phyloP scores from a whole-genome alignment of 176 grass and related monocot genomes.

The Rhipidocladum racemiflorum region DNA sequence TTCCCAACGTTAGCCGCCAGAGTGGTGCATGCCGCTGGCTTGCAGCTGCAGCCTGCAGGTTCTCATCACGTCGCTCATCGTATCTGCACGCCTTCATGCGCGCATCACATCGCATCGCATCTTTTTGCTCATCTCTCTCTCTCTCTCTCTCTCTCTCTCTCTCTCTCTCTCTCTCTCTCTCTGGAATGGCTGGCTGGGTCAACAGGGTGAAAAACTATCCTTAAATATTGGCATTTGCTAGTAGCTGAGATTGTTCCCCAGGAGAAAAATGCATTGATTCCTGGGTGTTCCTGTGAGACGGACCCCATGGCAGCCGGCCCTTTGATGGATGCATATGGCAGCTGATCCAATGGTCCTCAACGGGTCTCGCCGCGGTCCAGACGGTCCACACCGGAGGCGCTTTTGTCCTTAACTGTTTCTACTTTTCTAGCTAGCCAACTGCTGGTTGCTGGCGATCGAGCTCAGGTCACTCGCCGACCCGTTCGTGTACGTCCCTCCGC shows the following conservation, averaged over 20 bases:
- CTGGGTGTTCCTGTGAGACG: not conserved
- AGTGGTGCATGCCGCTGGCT: conserved; percentile 24
- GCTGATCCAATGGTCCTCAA: not conserved
- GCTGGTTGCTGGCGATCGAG: not conserved
- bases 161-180: not conserved
- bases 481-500: not conserved
- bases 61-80: conserved; percentile 34
- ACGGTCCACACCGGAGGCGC: not conserved
- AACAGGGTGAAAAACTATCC: conserved; percentile 23
- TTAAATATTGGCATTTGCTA: not conserved
- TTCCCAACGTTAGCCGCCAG: conserved; percentile 38
- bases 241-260: not conserved
- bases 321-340: not conserved
- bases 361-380: not conserved
- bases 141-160: not conserved
- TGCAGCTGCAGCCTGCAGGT: not conserved
- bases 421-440: not conserved
- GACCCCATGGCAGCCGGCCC: not conserved
- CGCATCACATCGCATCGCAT: not conserved
- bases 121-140: not conserved
- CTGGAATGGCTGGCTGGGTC: not conserved
- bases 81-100: conserved; percentile 39
- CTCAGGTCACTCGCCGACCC: not conserved
- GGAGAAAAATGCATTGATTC: not conserved
- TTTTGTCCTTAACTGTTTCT: not conserved